A percentile compares a stretch with the other conserved stretches of the same genome.
Evolutionary conservation across 768 basidiomycete species (phyloP).

Genomic region (Kondoa subrosea): DNA sequence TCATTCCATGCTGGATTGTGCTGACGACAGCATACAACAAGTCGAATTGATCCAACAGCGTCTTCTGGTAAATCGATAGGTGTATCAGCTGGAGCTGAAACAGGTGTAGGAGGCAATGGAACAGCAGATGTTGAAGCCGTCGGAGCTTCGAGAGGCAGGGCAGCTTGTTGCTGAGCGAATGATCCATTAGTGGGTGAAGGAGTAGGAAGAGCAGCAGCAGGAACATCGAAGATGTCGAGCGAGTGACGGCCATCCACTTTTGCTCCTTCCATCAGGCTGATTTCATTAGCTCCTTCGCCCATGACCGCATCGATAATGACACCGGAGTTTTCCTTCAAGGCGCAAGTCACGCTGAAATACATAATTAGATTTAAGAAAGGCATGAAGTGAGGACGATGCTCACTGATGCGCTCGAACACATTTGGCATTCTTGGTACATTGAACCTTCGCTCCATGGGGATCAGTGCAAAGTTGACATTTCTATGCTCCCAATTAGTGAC

Average conservation of each 20-base stretch:
- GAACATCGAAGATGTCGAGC: slow-evolving; percentile 46
- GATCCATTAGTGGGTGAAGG: not conserved
- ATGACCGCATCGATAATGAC: slow-evolving; percentile 25
- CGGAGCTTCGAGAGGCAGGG: not conserved
- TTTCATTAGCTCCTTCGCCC: slow-evolving; percentile 31
- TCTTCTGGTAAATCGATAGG: not conserved
- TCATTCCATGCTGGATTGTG: slow-evolving; percentile 74
- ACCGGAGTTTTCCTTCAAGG: slow-evolving; percentile 41
- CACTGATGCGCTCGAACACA: slow-evolving; percentile 18
- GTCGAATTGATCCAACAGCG: slow-evolving; percentile 30
- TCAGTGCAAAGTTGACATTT: not conserved
- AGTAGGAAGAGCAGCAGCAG: not conserved
- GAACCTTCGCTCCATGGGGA: slow-evolving; percentile 41
- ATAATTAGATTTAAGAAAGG: slow-evolving; percentile 50
- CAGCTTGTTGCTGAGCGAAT: not conserved
- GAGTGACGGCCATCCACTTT: slow-evolving; percentile 64
- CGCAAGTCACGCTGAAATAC: slow-evolving; percentile 85
- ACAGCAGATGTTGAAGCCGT: not conserved
- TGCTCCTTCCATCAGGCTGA: slow-evolving; percentile 43
- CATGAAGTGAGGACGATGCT: slow-evolving; percentile 19
- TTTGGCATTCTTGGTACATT: no score
- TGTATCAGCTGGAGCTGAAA: not conserved
- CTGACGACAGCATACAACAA: slow-evolving; percentile 62
- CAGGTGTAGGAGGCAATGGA: not conserved
- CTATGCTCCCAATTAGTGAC: no score